Evolutionary conservation across 768 basidiomycete genomes (phyloP), one percentile per base, ranked within the genome.

Genomic region (Boletus barrowsii): DNA sequence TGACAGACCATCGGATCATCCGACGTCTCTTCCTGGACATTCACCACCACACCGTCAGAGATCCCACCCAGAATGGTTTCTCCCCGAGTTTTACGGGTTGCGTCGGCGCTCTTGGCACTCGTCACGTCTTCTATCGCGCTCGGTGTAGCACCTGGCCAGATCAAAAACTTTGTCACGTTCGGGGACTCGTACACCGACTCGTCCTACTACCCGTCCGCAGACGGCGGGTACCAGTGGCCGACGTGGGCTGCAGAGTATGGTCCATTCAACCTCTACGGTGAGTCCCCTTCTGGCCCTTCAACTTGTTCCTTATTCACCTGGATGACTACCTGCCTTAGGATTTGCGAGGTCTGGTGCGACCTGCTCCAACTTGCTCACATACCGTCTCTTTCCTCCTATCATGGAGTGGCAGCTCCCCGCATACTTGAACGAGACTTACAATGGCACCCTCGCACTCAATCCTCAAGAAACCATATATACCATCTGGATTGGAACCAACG

Each of bases 401-500:
- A 79, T 83, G 57, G 82, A 58, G 26, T 66, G 50, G 55, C 66
- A 66, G 47, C 73, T 87, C 8, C 84, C 84, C 0, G 49, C 72
- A 0, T 85, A 79, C 67, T 72, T 84, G 46, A 61, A 71, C 8
- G 75, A 78, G 46, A 69, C 61, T 17, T 58, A 64, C 11, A 78
- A 80, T 55, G 74, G 76, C 6, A 71, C 77, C 1, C 62, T 82
- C 20, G 61, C 56, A 17, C 51, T 62, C 46, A 11, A 59, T 14
- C 64, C 78, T 0, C 65, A 72, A 3, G 73, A 82, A 43, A 87
- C 86, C 1, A 56, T 87, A 3, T 87, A 83, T 63, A 81, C 82
- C 1, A 71, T 87, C 8, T 88, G 86, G 85, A 83, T 87, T 54
- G 84, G 86, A 14, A 83, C 83, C 4, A 83, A 82, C 56, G 86